phyloP scores from a whole-genome alignment of 106 monocot species.

The Iris macrosiphon region DNA sequence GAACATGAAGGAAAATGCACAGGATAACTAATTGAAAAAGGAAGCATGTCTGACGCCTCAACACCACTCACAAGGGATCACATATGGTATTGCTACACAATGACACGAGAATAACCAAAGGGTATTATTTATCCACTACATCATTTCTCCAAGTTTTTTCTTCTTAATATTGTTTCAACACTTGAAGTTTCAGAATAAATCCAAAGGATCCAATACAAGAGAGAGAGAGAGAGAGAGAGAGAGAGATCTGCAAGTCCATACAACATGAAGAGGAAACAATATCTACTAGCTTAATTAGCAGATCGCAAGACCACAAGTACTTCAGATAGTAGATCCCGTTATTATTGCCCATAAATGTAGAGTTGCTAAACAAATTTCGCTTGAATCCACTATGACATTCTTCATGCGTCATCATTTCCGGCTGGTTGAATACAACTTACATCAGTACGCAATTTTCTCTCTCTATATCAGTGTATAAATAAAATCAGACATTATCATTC shows the following conservation, averaged over 20 bases:
- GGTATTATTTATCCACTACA: not conserved
- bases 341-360: not conserved
- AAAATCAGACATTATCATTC: not conserved
- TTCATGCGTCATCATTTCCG: constrained; percentile 32
- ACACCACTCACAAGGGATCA: not conserved
- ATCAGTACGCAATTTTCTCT: constrained; percentile 10
- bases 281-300: constrained; percentile 3
- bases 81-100: not conserved
- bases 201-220: not conserved
- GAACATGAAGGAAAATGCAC: too few relatives aligned
- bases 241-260: not conserved
- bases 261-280: not conserved
- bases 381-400: constrained; percentile 8
- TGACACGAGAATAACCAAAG: not conserved
- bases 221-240: not conserved
- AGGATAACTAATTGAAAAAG: not conserved
- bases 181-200: constrained; percentile 1
- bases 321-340: too few relatives aligned
- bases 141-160: not conserved
- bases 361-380: not conserved
- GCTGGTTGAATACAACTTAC: constrained; percentile 17
- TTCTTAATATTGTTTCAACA: not conserved
- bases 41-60: not conserved
- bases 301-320: too few relatives aligned
- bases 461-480: constrained; percentile 1